Conservation (phyloP, 2,329 filamentous ascomycete species). For the Aspergillus ruber region DNA sequence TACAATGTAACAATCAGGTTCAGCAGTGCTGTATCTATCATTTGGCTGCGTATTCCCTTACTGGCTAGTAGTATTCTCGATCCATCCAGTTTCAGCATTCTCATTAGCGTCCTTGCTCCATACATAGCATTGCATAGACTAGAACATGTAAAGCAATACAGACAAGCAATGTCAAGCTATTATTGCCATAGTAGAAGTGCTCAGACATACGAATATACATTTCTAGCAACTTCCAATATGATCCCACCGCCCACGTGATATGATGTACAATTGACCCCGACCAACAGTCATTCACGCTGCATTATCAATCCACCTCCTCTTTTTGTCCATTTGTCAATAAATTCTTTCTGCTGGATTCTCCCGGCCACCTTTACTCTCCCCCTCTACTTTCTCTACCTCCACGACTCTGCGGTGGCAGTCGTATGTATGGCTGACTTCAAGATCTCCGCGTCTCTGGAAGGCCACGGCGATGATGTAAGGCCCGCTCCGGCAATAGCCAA, state of each 20-base stretch:
- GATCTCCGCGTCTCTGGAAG: conserved; percentile 80
- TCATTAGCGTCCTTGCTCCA: too few species aligned
- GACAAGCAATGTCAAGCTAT: too few species aligned
- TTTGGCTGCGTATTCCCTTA: too few species aligned
- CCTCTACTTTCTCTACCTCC: conserved; percentile 1
- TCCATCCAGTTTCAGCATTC: too few species aligned
- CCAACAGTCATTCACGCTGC: neutral
- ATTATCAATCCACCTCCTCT: neutral
- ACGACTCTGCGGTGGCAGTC: conserved; percentile 4
- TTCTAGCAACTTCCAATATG: conserved; percentile 11
- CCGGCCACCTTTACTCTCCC: neutral
- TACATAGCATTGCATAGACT: too few species aligned
- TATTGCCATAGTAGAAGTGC: neutral
- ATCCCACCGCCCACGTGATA: conserved; percentile 28
- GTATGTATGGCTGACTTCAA: conserved; percentile 73
- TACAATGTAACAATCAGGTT: too few species aligned
- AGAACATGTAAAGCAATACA: too few species aligned
- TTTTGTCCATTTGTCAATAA: neutral
- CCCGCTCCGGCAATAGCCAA: conserved; percentile 8
- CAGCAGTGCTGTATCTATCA: too few species aligned
- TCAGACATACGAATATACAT: neutral
- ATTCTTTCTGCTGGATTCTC: neutral
- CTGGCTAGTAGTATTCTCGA: too few species aligned
- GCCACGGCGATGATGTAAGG: conserved; percentile 88
- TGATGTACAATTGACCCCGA: conserved; percentile 17